A percentile compares a stretch with the other conserved stretches of the same genome.
These are phyloP conservation scores for Ambrosia trifida DNA, from an alignment of 129 eudicot species.

Conservation along the genomic window DNA sequence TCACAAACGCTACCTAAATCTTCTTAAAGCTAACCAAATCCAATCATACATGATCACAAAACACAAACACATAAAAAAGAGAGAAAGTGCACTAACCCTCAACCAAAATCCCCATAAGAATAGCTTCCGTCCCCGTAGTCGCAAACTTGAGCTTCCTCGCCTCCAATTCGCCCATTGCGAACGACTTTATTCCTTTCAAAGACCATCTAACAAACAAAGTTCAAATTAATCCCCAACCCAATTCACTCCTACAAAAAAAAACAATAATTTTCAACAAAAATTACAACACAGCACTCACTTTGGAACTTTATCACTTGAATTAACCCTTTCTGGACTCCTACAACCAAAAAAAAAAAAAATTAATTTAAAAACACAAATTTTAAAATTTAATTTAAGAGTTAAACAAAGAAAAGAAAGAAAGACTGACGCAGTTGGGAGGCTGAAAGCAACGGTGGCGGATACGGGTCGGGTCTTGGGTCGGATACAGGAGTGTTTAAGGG, in stretches of 20 bases:
- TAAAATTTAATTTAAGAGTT: background rate
- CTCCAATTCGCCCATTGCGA: conserved; percentile 75
- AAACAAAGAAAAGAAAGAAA: background rate
- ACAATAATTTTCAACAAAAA: background rate
- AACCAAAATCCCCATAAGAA: conserved; percentile 66
- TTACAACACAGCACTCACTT: conserved; percentile 48
- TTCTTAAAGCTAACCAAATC: background rate
- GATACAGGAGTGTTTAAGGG: conserved; percentile 30
- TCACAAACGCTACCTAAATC: too few relatives aligned
- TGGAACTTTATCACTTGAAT: conserved; percentile 52
- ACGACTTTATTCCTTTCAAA: conserved; percentile 68
- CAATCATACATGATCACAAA: conserved; percentile 8
- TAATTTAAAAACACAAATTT: conserved; percentile 3
- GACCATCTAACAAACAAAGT: conserved; percentile 59
- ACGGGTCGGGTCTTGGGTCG: conserved; percentile 43
- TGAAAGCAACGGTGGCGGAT: conserved; percentile 47
- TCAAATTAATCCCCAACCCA: conserved; percentile 23
- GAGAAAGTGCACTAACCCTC: conserved; percentile 54
- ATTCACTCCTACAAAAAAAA: conserved; percentile 25
- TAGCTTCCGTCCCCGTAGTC: conserved; percentile 71
- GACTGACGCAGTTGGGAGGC: conserved; percentile 79
- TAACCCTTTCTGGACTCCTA: conserved; percentile 62
- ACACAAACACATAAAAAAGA: background rate
- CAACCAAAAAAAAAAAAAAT: conserved; percentile 21
- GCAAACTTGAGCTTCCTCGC: conserved; percentile 69